These are phyloP conservation scores for Suillus lakei DNA, from an alignment of 768 basidiomycete genomes.

Conservation along the genomic window DNA sequence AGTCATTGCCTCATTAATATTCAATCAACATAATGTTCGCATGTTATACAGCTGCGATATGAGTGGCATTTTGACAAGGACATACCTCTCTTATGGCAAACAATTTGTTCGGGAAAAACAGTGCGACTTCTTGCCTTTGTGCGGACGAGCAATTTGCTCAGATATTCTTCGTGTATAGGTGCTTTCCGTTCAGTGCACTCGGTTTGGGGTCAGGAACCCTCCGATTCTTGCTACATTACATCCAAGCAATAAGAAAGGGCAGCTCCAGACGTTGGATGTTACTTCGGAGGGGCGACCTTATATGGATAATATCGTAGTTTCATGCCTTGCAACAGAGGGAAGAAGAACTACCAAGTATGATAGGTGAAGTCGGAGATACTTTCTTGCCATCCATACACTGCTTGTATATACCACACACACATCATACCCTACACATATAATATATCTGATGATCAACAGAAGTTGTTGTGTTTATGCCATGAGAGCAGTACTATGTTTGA, in stretches of 20 bases:
- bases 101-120: background rate
- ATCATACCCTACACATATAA: background rate
- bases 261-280: constrained; percentile 1
- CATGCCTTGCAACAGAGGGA: constrained; percentile 1
- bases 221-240: background rate
- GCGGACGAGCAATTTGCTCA: background rate
- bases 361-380: background rate
- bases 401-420: background rate
- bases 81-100: background rate
- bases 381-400: background rate
- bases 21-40: background rate
- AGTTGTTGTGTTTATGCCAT: constrained; percentile 68
- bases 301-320: constrained; percentile 1
- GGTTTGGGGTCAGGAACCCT: background rate
- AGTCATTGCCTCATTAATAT: background rate
- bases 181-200: background rate
- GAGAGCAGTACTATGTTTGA: constrained; percentile 80
- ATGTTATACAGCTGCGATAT: background rate
- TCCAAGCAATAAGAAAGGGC: background rate
- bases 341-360: background rate
- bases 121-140: background rate
- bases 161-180: background rate
- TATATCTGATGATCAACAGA: background rate
- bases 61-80: background rate
- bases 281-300: background rate